Evolutionary conservation across 164 flowering plant species (phyloP), one percentile per base, ranked within the genome.

Genomic region (Kingdonia uniflora): DNA sequence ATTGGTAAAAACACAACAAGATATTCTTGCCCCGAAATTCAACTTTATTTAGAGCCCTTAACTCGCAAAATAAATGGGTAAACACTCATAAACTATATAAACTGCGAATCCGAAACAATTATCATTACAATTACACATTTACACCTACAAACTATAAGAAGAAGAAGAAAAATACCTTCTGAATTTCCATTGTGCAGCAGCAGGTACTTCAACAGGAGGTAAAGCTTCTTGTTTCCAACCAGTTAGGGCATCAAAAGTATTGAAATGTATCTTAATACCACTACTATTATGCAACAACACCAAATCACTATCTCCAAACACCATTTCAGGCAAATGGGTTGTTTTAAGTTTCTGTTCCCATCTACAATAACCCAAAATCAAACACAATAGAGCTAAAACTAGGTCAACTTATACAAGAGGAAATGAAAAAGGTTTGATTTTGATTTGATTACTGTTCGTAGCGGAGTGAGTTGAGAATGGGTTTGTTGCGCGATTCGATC

Each of bases 141-240:
- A n/a, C n/a, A n/a, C n/a, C n/a, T n/a, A n/a, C n/a, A 29, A 29
- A 29, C 35, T 8, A 29, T 29, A 29, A 29, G 8, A 29, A 29
- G 35, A 29, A 29, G 35, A 29, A 29, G 8, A 29, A 29, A 29
- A 29, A 38, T 65, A 86, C 99, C 96, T 80, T 70, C 92, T 74
- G 64, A 77, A 84, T 66, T 94, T 89, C 97, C 97, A 94, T 52
- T 81, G 54, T 25, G 92, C 95, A 5, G 99, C 97, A 6, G 97
- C 96, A 56, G 99, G 99, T 60, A 94, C 96, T 68, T 94, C 95
- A 66, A 89, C 96, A 0, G 95, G 97, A 0, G 97, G 97, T 58
- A 94, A 66, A 35, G 65, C 77, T 68, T 87, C 96, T 45, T 69
- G 66, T 72, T 89, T 94, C 99, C 97, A 94, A 2, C 86, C 96